Percentiles rank a stretch among this genome's conserved stretches.
Conservation (phyloP, 352 stramenopile genomes). For the Ophiocytium majus region DNA sequence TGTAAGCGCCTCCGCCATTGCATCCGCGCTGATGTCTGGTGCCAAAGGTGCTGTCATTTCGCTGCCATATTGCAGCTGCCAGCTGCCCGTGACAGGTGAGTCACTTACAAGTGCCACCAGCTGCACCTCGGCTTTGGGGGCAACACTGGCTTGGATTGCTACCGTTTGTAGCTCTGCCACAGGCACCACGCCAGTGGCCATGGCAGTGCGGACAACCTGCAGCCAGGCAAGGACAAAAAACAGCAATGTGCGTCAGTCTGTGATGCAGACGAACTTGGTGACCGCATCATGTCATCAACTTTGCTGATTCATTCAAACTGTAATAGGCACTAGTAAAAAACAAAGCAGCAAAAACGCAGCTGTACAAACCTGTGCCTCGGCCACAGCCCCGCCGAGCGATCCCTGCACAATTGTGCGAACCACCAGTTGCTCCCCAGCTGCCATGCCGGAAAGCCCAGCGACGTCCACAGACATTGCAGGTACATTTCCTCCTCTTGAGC, state of each 20-base stretch:
- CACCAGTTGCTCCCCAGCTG: neutral
- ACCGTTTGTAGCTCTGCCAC: constrained; percentile 13
- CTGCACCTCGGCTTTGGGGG: constrained; percentile 2
- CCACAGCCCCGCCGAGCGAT: neutral
- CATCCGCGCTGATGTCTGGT: constrained; percentile 44
- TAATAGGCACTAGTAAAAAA: too few relatives aligned
- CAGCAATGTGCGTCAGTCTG: too few relatives aligned
- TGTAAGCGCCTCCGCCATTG: constrained; percentile 57
- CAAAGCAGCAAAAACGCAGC: too few relatives aligned
- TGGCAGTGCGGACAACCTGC: neutral
- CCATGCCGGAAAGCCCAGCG: neutral
- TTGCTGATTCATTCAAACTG: too few relatives aligned
- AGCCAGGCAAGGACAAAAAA: neutral
- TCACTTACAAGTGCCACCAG: neutral
- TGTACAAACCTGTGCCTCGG: constrained; percentile 13
- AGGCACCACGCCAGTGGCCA: neutral
- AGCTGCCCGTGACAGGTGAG: neutral
- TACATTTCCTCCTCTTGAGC: neutral
- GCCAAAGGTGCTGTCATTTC: constrained; percentile 54
- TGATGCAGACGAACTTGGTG: too few relatives aligned
- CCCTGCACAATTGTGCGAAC: constrained; percentile 11
- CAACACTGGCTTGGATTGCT: neutral
- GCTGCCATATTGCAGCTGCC: neutral
- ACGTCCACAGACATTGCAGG: neutral
- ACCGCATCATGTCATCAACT: too few relatives aligned